Conservation (phyloP, 2,329 filamentous ascomycete genomes). For the Colletotrichum musicola region DNA sequence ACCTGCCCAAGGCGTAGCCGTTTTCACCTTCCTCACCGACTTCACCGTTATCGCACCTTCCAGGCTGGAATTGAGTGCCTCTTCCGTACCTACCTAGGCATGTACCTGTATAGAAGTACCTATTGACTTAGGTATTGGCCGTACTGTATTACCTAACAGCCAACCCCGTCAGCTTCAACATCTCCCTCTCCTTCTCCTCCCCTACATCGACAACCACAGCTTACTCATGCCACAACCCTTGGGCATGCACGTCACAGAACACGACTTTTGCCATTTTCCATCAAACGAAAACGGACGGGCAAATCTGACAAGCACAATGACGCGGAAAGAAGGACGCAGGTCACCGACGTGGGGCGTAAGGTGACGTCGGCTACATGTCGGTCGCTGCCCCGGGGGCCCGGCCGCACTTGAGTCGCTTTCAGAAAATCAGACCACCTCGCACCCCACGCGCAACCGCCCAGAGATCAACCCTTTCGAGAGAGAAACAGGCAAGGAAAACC, state of each 20-base stretch:
- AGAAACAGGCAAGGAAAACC: constrained; percentile 22
- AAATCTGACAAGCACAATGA: background rate
- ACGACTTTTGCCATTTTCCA: background rate
- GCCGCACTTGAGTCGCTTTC: constrained; percentile 25
- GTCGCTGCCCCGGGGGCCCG: constrained; percentile 8
- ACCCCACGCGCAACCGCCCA: constrained; percentile 24
- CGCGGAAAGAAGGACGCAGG: constrained; percentile 3
- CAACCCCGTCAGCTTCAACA: background rate
- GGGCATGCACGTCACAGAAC: constrained; percentile 12
- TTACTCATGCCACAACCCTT: constrained; percentile 7
- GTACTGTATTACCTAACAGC: background rate
- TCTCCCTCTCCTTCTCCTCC: background rate
- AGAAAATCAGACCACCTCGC: constrained; percentile 37
- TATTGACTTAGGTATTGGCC: too few species aligned
- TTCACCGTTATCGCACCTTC: background rate
- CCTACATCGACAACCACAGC: background rate
- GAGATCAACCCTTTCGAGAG: constrained; percentile 8
- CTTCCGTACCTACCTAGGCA: too few species aligned
- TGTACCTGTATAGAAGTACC: too few species aligned
- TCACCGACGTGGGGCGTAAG: constrained; percentile 20
- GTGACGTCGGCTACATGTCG: constrained; percentile 32
- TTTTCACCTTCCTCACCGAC: background rate
- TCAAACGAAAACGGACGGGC: constrained; percentile 4
- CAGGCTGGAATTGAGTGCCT: background rate
- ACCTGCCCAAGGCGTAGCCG: background rate